Conservation (phyloP, 805 yeast species). For the Saturnispora sanitii region DNA sequence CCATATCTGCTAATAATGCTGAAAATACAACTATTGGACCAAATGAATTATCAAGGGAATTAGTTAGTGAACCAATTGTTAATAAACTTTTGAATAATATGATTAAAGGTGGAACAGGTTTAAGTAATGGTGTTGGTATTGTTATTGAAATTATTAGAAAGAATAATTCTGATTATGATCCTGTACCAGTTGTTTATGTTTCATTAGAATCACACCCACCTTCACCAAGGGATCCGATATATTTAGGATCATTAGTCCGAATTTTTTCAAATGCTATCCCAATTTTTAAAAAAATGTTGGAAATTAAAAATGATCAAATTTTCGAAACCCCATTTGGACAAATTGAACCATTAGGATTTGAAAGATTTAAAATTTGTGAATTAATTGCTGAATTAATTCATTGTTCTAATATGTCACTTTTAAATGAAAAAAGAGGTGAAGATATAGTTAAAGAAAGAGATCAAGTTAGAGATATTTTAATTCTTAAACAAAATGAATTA, state of each 20-base stretch:
- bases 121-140: constrained; percentile 90
- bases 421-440: constrained; percentile 71
- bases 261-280: constrained; percentile 70
- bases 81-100: constrained; percentile 62
- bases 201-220: constrained; percentile 89
- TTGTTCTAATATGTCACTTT: constrained; percentile 92
- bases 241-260: constrained; percentile 74
- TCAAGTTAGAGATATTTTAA: constrained; percentile 41
- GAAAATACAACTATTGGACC: constrained; percentile 93
- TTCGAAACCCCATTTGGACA: constrained; percentile 57
- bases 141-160: constrained; percentile 90
- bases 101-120: constrained; percentile 75
- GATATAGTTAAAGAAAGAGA: constrained; percentile 61
- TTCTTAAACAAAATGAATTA: constrained; percentile 25
- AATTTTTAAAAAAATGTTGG: constrained; percentile 54
- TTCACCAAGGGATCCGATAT: constrained; percentile 83
- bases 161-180: constrained; percentile 92
- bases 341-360: constrained; percentile 77
- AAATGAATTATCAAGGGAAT: constrained; percentile 76
- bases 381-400: constrained; percentile 88
- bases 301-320: constrained; percentile 26
- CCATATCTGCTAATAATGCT: constrained; percentile 87
- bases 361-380: constrained; percentile 83
- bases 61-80: constrained; percentile 68
- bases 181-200: constrained; percentile 72